Conservation (phyloP, 345 rosid genomes). For the Linum tenue region DNA sequence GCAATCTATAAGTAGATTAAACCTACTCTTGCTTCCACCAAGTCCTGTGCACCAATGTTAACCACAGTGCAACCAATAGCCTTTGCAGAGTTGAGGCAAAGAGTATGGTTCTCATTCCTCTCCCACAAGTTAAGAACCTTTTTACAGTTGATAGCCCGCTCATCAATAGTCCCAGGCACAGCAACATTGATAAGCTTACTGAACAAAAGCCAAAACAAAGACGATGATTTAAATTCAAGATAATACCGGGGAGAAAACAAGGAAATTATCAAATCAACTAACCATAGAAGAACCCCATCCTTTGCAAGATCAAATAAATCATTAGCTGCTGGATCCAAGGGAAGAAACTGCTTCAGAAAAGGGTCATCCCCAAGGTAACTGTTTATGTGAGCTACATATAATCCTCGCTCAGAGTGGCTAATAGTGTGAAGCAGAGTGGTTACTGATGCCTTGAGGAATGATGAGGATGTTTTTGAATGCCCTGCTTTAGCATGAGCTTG, state of each 20-base stretch:
- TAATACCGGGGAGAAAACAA: conserved; percentile 2
- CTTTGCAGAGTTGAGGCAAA: conserved; percentile 87
- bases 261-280: conserved; percentile 14
- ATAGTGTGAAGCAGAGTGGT: conserved; percentile 70
- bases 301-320: conserved; percentile 66
- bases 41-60: conserved; percentile 73
- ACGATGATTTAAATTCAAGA: conserved; percentile 6
- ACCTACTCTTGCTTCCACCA: conserved; percentile 56
- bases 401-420: conserved; percentile 60
- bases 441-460: conserved; percentile 63
- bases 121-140: conserved; percentile 81
- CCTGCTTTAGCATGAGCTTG: conserved; percentile 55
- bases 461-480: conserved; percentile 43
- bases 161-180: conserved; percentile 87
- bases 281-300: conserved; percentile 93
- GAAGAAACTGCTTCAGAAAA: conserved; percentile 80
- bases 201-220: conserved; percentile 19
- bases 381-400: conserved; percentile 84
- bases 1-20: conserved; percentile 15
- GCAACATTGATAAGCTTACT: conserved; percentile 91
- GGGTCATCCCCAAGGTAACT: conserved; percentile 83
- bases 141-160: conserved; percentile 81
- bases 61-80: conserved; percentile 87
- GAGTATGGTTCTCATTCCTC: conserved; percentile 90
- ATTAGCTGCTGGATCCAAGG: conserved; percentile 64